Base-by-base conservation (phyloP, 768 basidiomycete species). In the Inosperma sp. region DNA sequence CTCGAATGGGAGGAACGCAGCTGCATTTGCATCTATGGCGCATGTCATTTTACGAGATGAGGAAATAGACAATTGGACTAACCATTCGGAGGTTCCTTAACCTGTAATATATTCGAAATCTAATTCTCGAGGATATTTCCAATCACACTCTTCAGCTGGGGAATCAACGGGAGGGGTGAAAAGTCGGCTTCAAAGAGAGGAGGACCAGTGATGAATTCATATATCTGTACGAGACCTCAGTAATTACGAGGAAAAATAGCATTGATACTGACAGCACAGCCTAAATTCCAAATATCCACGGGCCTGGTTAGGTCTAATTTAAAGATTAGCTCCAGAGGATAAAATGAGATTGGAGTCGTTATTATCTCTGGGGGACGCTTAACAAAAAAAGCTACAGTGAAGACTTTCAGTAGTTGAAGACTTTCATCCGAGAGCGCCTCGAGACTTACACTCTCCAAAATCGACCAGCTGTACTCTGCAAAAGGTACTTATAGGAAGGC, bases 231-330 rank as follows among this genome's bases (percentile, higher is more conserved):
- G 8, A 42, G 29, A 42, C 41, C n/a, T 42, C 41, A 42, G 19
- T 25, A 42, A 42, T 12, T 42, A n/a, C 29, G n/a, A n/a, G 5
- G 25, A 42, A 42, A 12, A 42, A 27, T 25, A 26, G 40, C 23
- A 6, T 40, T 40, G 19, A 42, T 41, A 41, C 39, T 7, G 19
- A 19, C 19, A 2, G 25, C 17, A 42, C 40, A 42, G 23, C 40
- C 40, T 16, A 26, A 42, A 26, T 42, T 42, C 40, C 40, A 42
- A 42, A 42, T 42, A 42, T 42, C 40, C 14, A 42, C 40, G 13
- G 23, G 23, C 7, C 27, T n/a, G 25, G 40, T 42, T 26, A 42
- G 7, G 14, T 26, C 40, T 6, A 41, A 25, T 13, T 25, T 9
- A 4, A 41, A 41, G 22, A 41, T 25, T 14, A 41, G 40, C 27